Evolutionary conservation across 1,139 yeast species (phyloP).

Genomic region (Pichiaceae sp.): DNA sequence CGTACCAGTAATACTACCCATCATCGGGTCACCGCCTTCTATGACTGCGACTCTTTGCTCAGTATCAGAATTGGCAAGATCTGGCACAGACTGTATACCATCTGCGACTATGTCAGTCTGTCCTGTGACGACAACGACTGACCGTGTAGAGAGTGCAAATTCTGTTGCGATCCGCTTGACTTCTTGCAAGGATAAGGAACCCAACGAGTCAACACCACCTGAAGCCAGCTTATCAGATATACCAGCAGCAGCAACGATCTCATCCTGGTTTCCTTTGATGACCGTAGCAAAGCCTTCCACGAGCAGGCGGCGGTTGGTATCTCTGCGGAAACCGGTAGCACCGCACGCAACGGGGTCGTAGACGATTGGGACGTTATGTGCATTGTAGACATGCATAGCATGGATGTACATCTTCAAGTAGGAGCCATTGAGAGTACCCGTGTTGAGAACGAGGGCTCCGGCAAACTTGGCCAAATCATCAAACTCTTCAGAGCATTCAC

Average conservation of each 20-base stretch:
- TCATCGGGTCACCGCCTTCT: constrained; percentile 55
- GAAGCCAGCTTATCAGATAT: constrained; percentile 36
- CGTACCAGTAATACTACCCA: constrained; percentile 78
- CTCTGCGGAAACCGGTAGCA: constrained; percentile 55
- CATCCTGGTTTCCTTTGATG: constrained; percentile 86
- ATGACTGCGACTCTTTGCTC: constrained; percentile 25
- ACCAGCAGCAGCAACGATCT: constrained; percentile 46
- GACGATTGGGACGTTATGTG: constrained; percentile 50
- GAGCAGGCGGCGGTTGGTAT: constrained; percentile 40
- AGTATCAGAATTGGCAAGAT: constrained; percentile 18
- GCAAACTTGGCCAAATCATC: constrained; percentile 54
- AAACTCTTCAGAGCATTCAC: constrained; percentile 66
- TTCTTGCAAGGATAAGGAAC: constrained; percentile 22
- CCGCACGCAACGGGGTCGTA: constrained; percentile 94
- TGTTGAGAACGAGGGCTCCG: constrained; percentile 55
- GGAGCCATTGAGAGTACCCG: constrained; percentile 59
- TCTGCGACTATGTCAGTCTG: too few relatives aligned
- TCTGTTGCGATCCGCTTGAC: constrained; percentile 33
- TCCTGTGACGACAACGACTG: too few relatives aligned
- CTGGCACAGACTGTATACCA: too few relatives aligned
- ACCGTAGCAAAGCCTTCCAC: constrained; percentile 57
- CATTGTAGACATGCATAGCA: constrained; percentile 57
- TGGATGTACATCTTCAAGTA: constrained; percentile 35
- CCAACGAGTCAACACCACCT: constrained; percentile 58
- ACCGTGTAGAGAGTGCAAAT: constrained; percentile 49